phyloP scores from a whole-genome alignment of 352 stramenopile genomes.

The Phytopythium helicoides region DNA sequence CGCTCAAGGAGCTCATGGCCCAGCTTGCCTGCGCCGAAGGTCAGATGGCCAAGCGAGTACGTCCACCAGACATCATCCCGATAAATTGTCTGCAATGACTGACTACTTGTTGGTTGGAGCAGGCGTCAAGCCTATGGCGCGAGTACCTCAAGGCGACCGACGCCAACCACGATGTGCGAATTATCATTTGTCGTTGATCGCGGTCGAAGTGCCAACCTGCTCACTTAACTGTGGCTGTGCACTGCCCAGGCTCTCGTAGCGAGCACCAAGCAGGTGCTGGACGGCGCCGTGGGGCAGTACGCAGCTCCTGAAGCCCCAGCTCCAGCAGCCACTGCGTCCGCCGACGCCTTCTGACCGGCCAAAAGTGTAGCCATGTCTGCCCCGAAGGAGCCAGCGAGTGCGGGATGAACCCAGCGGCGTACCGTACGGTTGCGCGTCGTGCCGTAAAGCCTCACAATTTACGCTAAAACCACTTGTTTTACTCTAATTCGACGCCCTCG shows the following conservation, averaged over 20 bases:
- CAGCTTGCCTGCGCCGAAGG: conserved; percentile 60
- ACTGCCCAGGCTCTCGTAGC: neutral
- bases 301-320: neutral
- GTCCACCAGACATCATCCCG: neutral
- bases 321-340: no score
- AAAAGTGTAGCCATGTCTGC: no score
- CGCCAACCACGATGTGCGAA: conserved; percentile 28
- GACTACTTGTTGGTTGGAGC: neutral
- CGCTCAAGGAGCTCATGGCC: conserved; percentile 45
- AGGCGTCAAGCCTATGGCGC: conserved; percentile 47
- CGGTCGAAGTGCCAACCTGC: neutral
- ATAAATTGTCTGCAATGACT: neutral
- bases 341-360: no score
- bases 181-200: neutral
- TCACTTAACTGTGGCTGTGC: neutral
- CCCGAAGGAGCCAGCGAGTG: no score
- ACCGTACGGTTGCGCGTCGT: no score
- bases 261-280: conserved; percentile 1
- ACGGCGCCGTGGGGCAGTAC: neutral
- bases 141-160: conserved; percentile 43
- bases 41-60: conserved; percentile 53
- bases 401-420: no score
- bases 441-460: no score
- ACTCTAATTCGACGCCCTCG: no score
- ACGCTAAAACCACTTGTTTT: no score